These are phyloP conservation scores for Cephalotrichum gorgonifer DNA, from an alignment of 2,329 filamentous ascomycete species.

Conservation along the genomic window DNA sequence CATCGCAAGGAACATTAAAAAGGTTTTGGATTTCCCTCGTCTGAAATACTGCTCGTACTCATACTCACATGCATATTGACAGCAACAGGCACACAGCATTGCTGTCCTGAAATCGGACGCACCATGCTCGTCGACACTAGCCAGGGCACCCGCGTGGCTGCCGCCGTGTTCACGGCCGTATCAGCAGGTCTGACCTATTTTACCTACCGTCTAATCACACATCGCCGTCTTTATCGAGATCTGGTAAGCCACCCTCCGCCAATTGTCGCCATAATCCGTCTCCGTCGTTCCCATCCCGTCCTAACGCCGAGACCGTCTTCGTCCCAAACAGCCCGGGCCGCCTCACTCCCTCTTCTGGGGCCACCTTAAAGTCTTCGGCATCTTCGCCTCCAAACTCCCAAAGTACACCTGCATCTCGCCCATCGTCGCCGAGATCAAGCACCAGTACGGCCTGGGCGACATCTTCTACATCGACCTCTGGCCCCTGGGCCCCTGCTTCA, in stretches of 20 bases:
- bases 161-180: background rate
- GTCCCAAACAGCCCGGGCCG: constrained; percentile 8
- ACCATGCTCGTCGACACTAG: background rate
- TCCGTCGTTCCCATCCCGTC: background rate
- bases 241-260: background rate
- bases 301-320: background rate
- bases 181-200: background rate
- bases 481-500: constrained; percentile 16
- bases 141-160: background rate
- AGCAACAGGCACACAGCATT: too few species aligned
- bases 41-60: too few species aligned
- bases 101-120: too few species aligned
- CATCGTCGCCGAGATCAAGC: constrained; percentile 13
- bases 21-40: too few species aligned
- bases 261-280: background rate
- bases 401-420: constrained; percentile 13
- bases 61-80: too few species aligned
- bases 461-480: constrained; percentile 21
- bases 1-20: too few species aligned
- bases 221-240: constrained; percentile 6
- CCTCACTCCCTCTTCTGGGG: constrained; percentile 13
- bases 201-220: constrained; percentile 4
- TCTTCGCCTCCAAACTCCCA: constrained; percentile 10
- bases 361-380: constrained; percentile 11
- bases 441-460: constrained; percentile 14